phyloP scores from a whole-genome alignment of 768 basidiomycete genomes.

The Trametes maxima region DNA sequence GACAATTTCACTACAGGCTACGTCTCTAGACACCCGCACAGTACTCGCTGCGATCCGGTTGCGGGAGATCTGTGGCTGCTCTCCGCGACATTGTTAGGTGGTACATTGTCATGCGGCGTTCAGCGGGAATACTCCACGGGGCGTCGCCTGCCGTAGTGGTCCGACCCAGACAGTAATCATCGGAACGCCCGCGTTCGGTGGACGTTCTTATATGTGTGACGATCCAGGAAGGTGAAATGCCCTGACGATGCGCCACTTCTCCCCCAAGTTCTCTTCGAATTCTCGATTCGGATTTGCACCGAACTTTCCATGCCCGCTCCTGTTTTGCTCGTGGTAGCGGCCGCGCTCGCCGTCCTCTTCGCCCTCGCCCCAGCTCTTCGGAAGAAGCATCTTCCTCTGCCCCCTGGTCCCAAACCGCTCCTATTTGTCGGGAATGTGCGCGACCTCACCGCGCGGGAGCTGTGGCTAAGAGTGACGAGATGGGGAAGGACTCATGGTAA shows the following conservation, averaged over 20 bases:
- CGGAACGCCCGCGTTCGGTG: neutral
- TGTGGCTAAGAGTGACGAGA: conserved; percentile 61
- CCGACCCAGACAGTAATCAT: no score
- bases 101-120: neutral
- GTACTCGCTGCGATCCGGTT: no score
- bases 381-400: conserved; percentile 32
- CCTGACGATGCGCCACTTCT: no score
- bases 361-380: neutral
- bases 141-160: neutral
- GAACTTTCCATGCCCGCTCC: neutral
- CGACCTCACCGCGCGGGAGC: conserved; percentile 60
- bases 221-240: neutral
- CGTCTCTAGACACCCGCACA: no score
- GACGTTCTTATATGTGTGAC: neutral
- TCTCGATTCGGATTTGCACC: neutral
- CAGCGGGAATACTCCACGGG: neutral
- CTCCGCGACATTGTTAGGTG: no score
- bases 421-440: conserved; percentile 66
- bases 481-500: conserved; percentile 69
- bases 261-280: neutral
- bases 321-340: neutral
- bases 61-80: no score
- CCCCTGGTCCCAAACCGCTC: conserved; percentile 69
- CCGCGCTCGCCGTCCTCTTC: neutral
- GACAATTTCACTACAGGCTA: no score